Conservation (phyloP, 1,284 basidiomycete genomes). For the Rhodotorula sp. region DNA sequence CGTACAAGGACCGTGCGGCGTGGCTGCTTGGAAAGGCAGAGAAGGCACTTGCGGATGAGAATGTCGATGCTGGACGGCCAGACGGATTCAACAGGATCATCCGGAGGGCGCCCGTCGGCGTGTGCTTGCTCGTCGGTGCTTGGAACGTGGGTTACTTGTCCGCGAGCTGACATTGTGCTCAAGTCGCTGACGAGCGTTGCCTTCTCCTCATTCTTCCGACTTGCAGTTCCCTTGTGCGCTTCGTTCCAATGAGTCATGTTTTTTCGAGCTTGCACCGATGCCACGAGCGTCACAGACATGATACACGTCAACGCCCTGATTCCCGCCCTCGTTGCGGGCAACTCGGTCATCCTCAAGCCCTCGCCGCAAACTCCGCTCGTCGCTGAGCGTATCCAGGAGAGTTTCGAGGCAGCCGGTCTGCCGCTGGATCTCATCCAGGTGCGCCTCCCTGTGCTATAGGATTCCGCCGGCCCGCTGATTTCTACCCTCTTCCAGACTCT, state of each 20-base stretch:
- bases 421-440: conserved; percentile 74
- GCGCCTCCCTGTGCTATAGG: not conserved
- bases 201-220: not conserved
- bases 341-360: conserved; percentile 85
- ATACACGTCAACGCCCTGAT: conserved; percentile 84
- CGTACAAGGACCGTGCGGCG: conserved; percentile 73
- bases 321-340: conserved; percentile 72
- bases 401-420: conserved; percentile 70
- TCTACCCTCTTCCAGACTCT: conserved; percentile 46
- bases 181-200: not conserved
- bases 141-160: conserved; percentile 66
- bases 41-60: conserved; percentile 69
- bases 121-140: conserved; percentile 80
- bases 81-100: conserved; percentile 63
- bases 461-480: not conserved
- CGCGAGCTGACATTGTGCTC: too few relatives aligned
- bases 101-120: conserved; percentile 75
- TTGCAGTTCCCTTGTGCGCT: conserved; percentile 5
- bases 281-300: conserved; percentile 54
- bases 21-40: conserved; percentile 84
- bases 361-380: conserved; percentile 90
- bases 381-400: conserved; percentile 72
- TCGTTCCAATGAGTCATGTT: too few relatives aligned
- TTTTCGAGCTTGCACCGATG: not conserved
- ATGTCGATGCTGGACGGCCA: conserved; percentile 51